Base-by-base conservation (phyloP, 2,329 filamentous ascomycete genomes). In the Beauveria australis region DNA sequence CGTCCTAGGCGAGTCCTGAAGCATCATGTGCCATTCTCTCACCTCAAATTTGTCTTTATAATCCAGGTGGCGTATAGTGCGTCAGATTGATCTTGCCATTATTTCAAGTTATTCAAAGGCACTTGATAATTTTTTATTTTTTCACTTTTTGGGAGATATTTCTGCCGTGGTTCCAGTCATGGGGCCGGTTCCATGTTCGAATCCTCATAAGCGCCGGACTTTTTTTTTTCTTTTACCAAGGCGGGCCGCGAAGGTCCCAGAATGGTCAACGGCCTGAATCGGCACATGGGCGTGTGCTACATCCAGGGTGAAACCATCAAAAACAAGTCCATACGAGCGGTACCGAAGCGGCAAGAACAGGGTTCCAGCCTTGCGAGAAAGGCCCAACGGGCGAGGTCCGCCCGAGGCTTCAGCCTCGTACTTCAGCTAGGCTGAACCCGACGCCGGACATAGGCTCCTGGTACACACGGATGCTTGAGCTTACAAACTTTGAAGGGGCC, bases 111-210 rank as follows among this genome's bases (percentile, higher is more conserved):
- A 24, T 37, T 16, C 12, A 6, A 37, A 37, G 4, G 12, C 33
- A 37, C 5, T 2, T 1, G 5, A 5, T 16, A 1, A 16, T 6
- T 16, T 0, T 1, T n/a, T n/a, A n/a, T n/a, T n/a, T 16, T 16
- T 16, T 37, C 14, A 14, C 12, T 37, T 37, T 37, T 16, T 37
- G 1, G 2, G 33, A 37, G 33, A 14, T 16, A 16, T 37, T 37
- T 37, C 33, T 16, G 33, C 33, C 6, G 12, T 37, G 12, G 33
- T 37, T 6, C 12, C 12, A 33, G 30, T 14, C 30, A 37, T 37
- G 33, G 10, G 30, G 3, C 30, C 30, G 30, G 30, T 33, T 33
- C 12, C 30, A 14, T 14, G 30, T 33, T 33, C 30, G 5, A 33
- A 14, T 14, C 30, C 30, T 33, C 28, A 30, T 30, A 33, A 33